Conservation (phyloP, 2,329 filamentous ascomycete species). For the Orbilia oligospora region DNA sequence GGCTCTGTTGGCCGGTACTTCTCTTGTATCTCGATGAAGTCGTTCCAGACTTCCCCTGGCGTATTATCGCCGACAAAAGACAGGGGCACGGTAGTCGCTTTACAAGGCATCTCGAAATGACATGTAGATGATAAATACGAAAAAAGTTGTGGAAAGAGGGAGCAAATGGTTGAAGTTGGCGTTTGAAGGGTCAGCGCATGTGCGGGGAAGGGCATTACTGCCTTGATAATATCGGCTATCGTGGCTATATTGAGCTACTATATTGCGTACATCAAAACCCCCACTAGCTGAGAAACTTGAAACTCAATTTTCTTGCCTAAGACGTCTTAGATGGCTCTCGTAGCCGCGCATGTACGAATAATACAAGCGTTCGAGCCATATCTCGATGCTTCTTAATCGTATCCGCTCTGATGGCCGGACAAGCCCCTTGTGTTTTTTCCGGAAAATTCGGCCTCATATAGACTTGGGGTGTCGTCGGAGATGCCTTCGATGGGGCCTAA, state of each 20-base stretch:
- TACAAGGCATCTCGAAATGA: neutral
- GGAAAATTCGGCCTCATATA: conserved; percentile 20
- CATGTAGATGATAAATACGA: too few relatives aligned
- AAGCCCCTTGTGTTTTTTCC: neutral
- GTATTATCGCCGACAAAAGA: conserved; percentile 11
- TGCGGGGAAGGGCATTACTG: too few relatives aligned
- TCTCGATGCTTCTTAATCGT: neutral
- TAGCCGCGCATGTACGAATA: neutral
- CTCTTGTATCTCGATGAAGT: neutral
- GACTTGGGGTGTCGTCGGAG: conserved; percentile 8
- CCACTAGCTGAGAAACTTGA: too few relatives aligned
- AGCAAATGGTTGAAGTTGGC: too few relatives aligned
- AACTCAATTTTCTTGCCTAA: neutral
- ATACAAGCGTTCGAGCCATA: neutral
- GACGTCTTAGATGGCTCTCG: neutral
- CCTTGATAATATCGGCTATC: too few relatives aligned
- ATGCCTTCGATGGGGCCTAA: conserved; percentile 24
- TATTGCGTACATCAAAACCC: too few relatives aligned
- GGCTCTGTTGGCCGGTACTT: neutral
- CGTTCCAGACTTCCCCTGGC: conserved; percentile 4
- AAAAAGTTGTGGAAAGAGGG: too few relatives aligned
- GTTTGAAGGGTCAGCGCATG: too few relatives aligned
- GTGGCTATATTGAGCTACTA: too few relatives aligned
- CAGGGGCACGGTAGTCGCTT: conserved; percentile 23
- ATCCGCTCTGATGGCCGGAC: neutral